These are phyloP conservation scores for Fusarium pilosicola DNA, from an alignment of 2,329 filamentous ascomycete genomes.

Conservation along the genomic window DNA sequence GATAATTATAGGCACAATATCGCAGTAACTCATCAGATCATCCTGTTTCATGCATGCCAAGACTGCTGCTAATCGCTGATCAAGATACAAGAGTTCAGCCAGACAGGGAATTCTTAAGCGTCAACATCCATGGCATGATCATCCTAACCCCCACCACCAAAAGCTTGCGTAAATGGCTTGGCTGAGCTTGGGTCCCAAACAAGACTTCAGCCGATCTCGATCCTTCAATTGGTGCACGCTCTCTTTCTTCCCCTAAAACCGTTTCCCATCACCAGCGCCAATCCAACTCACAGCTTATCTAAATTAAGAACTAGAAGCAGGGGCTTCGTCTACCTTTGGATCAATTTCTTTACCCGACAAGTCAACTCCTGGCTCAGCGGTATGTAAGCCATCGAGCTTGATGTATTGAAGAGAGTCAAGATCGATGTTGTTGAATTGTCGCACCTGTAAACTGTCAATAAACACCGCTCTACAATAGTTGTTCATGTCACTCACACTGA, in stretches of 20 bases:
- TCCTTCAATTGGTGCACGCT: constrained; percentile 15
- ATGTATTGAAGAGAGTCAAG: constrained; percentile 51
- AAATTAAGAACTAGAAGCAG: constrained; percentile 2
- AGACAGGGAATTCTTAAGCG: constrained; percentile 21
- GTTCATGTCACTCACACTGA: constrained; percentile 51
- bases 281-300: neutral
- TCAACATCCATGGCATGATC: constrained; percentile 14
- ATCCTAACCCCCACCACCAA: constrained; percentile 6
- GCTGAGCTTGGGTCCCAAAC: neutral
- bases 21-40: neutral
- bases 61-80: constrained; percentile 15
- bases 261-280: neutral
- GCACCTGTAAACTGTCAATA: constrained; percentile 46
- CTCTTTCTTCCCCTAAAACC: neutral
- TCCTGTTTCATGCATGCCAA: constrained; percentile 14
- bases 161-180: constrained; percentile 44
- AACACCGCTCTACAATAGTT: neutral
- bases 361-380: constrained; percentile 49
- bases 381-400: constrained; percentile 51
- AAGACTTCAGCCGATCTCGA: constrained; percentile 28
- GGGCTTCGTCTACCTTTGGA: constrained; percentile 8
- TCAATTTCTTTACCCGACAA: constrained; percentile 47
- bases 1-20: neutral
- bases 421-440: constrained; percentile 55
- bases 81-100: constrained; percentile 9